Base-by-base conservation (phyloP, 2,329 filamentous ascomycete species). In the Venturia aucupariae region DNA sequence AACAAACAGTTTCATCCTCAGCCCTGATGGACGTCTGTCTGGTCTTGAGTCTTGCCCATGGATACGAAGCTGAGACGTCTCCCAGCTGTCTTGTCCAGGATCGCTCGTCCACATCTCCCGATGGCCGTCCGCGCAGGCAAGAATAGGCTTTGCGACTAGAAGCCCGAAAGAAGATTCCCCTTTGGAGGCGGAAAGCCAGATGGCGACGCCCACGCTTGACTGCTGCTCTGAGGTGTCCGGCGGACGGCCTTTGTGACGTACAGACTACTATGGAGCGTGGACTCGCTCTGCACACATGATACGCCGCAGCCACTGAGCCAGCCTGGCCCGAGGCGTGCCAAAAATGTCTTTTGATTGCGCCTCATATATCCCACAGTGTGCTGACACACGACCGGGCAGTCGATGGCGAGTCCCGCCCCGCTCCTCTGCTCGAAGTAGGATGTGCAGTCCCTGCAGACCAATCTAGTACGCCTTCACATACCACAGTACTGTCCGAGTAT, bases 1-100 rank as follows among this genome's bases (percentile, higher is more conserved):
- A n/a, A 57, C 27, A 35, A 57, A 57, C 51, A 57, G 51, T 57
- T 57, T 57, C 51, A 57, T 19, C 51, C 6, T 38, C 17, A 57
- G 51, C 51, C 51, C 27, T 57, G 51, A 30, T 24, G 44, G n/a
- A n/a, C n/a, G n/a, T n/a, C n/a, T n/a, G n/a, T n/a, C n/a, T n/a
- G n/a, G n/a, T n/a, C n/a, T n/a, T n/a, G n/a, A 30, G 27, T 32
- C 3, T 3, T 2, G 10, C 13, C 24, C 24, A 55, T 35, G 30
- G 30, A 32, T 3, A 32, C 15, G 6, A 55, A 19, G 11, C 24
- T 32, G 48, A 32, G 6, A 30, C 27, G 13, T 35, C 51, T 35
- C 39, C 4, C 39, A 41, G 8, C 15, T 13, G 11, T 15, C 4
- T 2, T 41, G 39, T 15, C 39, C 35, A 4, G 4, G 35, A 17